Evolutionary conservation across 106 monocot genomes (phyloP).

Genomic region (Acorus calamus): DNA sequence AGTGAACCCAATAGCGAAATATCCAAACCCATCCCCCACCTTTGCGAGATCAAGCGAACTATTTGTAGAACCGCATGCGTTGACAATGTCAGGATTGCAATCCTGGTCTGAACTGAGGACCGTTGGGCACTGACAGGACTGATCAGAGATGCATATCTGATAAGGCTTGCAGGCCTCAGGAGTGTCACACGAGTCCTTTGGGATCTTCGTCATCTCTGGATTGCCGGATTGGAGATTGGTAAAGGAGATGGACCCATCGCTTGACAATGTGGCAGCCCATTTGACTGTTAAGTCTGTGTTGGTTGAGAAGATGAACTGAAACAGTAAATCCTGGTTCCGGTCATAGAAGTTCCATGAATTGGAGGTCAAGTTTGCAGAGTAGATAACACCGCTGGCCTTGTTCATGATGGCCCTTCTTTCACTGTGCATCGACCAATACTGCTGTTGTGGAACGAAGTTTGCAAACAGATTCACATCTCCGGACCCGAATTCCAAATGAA

Average conservation of each 20-base stretch:
- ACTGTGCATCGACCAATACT: constrained; percentile 54
- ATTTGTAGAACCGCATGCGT: constrained; percentile 20
- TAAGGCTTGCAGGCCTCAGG: constrained; percentile 50
- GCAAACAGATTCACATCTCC: constrained; percentile 44
- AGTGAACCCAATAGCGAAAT: constrained; percentile 42
- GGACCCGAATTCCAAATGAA: constrained; percentile 20
- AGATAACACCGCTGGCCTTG: constrained; percentile 4
- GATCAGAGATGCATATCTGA: constrained; percentile 28
- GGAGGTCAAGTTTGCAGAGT: constrained; percentile 29
- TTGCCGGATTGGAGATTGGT: constrained; percentile 10
- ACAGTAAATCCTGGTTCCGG: constrained; percentile 15
- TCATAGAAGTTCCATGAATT: constrained; percentile 61
- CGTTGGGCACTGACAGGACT: constrained; percentile 42
- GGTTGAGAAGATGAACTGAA: constrained; percentile 19
- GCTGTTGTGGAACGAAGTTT: constrained; percentile 33
- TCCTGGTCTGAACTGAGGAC: constrained; percentile 15
- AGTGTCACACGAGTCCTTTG: constrained; percentile 23
- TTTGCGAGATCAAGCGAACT: constrained; percentile 18
- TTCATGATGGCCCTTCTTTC: constrained; percentile 29
- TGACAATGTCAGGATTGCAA: constrained; percentile 27
- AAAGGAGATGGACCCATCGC: constrained; percentile 39
- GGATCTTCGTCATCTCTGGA: constrained; percentile 14
- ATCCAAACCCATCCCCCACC: constrained; percentile 49
- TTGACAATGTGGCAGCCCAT: constrained; percentile 26
- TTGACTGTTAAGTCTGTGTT: constrained; percentile 4